Evolutionary conservation across 2,329 filamentous ascomycete genomes (phyloP).

Genomic region (Xylariaceae sp.): DNA sequence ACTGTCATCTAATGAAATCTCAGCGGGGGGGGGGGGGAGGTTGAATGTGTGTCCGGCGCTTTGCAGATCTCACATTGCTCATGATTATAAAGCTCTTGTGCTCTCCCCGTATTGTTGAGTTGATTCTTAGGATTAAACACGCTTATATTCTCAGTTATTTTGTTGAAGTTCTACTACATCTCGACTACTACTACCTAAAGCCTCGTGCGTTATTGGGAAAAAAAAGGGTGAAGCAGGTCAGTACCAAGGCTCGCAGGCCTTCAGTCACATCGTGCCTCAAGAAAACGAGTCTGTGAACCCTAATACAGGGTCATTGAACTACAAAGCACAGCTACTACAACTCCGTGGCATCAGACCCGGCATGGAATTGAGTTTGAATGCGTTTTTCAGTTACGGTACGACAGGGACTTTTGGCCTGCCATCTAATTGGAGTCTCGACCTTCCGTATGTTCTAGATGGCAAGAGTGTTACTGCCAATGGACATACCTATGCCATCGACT

Average conservation of each 20-base stretch:
- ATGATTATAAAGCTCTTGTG: too few species aligned
- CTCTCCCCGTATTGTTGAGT: too few species aligned
- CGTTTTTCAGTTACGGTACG: neutral
- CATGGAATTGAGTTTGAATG: neutral
- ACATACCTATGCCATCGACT: neutral
- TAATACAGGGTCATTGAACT: constrained; percentile 1
- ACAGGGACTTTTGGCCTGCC: constrained; percentile 1
- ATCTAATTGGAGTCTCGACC: neutral
- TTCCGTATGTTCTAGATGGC: neutral
- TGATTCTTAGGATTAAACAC: too few species aligned
- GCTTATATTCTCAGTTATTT: too few species aligned
- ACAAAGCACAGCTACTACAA: neutral
- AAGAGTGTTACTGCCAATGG: constrained; percentile 6
- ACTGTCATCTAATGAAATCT: too few species aligned
- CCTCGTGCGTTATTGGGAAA: too few species aligned
- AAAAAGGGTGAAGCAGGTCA: too few species aligned
- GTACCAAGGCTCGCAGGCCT: constrained; percentile 7
- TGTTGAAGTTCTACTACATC: too few species aligned
- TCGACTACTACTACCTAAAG: too few species aligned
- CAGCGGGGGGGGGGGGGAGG: too few species aligned
- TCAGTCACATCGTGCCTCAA: neutral
- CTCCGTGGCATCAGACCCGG: constrained; percentile 2
- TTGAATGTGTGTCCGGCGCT: too few species aligned
- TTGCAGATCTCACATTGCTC: too few species aligned
- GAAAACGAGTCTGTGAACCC: neutral